Evolutionary conservation across 192 early-diverging fungal genomes (phyloP), one percentile per base, ranked within the genome.

Genomic region (Backusella tarrabulga): DNA sequence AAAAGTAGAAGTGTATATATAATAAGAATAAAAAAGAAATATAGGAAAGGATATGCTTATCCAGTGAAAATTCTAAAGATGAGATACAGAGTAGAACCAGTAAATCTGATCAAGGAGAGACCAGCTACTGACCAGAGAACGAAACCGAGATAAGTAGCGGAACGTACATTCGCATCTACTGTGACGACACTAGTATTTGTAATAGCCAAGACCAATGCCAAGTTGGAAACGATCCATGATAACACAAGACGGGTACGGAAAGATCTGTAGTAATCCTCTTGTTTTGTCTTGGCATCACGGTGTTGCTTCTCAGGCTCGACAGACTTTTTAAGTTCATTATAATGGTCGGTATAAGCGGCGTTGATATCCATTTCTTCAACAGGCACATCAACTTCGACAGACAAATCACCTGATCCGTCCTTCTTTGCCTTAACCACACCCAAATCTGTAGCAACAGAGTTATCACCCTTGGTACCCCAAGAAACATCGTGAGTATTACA

Each of bases 391-490:
- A 97, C 87, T 67, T 93, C 90, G 0, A 93, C 94, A 35, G 90
- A 85, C 15, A 87, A 88, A n/a, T 85, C 85, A 35, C 91, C 91
- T 66, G 90, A 91, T 76, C 90, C 90, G 80, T 89, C 88, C 66
- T 93, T 90, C 50, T 86, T 84, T 41, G 88, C 82, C 76, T 93
- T 96, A 71, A 93, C 97, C 19, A 88, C 87, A 54, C 94, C 95
- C 15, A 96, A 89, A 75, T 93, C 93, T 66, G 86, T 88, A 42
- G 86, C 84, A 15, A 87, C 78, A 52, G 77, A 83, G 54, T 90
- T 95, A 80, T 95, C 95, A 80, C 96, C 95, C 83, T 98, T 98
- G 42, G 96, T 98, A 70, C 96, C 97, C 97, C 96, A 98, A 63
- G 77, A 81, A 21, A 86, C 85, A 73, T 86, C 85, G 54, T 88